Base-by-base conservation (phyloP, 2,329 filamentous ascomycete species). In the Arthrobotrys musiformis region DNA sequence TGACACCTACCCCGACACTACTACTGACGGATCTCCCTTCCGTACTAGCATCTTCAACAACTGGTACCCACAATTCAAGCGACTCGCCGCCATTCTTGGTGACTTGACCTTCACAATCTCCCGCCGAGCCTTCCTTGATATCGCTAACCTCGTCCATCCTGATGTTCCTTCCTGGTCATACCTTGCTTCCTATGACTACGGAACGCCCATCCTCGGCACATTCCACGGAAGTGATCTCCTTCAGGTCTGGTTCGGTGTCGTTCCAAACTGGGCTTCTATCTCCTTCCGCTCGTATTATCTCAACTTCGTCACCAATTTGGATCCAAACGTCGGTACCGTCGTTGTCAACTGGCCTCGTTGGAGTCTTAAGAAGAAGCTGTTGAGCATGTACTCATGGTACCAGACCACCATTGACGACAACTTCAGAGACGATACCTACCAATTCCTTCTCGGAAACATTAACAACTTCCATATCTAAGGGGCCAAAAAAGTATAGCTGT, bases 181-280 rank as follows among this genome's bases (percentile, higher is more conserved):
- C 83, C 86, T 95, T 0, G 84, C 90, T 0, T 90, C 89, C 0
- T 94, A 94, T 83, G 83, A 91, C 84, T 89, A 90, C 81, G 90
- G 90, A 8, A 90, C 89, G 0, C 90, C 92, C 0, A 83, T 94
- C 56, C 83, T 94, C 0, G 92, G 93, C 17, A 94, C 92, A 0
- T 91, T 93, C 83, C 93, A 95, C 82, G 90, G 84, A 13, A 89
- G 87, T 0, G 92, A 94, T 79, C 80, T 94, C 0, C 79, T 92
- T 2, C 88, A 91, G 81, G 87, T 92, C 0, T 93, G 93, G 79
- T 90, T 88, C 72, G 90, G 90, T 0, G 82, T 91, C 11, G 81
- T 87, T 58, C 87, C 89, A 11, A 89, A 92, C 81, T 88, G 90
- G 70, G 90, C 90, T 1, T 87, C 87, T 28, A 82, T 81, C 4